Evolutionary conservation across 169 alveolate genomes (phyloP), one percentile per base, ranked within the genome.

Genomic region (Plasmodium billcollinsi): DNA sequence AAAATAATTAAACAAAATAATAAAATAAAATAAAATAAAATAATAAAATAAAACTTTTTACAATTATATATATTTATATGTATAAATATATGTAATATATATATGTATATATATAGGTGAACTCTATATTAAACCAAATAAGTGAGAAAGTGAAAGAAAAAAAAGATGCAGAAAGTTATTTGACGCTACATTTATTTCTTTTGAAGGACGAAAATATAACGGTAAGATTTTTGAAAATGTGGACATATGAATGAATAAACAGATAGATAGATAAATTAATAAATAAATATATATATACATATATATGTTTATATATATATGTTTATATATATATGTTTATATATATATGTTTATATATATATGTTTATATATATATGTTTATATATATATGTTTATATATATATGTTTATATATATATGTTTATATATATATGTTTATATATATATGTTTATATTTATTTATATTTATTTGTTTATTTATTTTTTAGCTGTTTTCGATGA

Each of bases 401-500:
- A 0, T 24, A 24, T 24, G 0, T 24, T 0, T 24, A 24, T 24
- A 24, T 24, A 72, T 20, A 71, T 4, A 33, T 33, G 3, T 2
- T 2, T 2, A 33, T 33, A 24, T 24, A 24, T 24, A 24, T 24
- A 0, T 24, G 1, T 24, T 24, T 24, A 24, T 24, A 24, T 24
- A 33, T 33, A 33, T 33, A 33, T 33, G 3, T 33, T 0, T 33
- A 3, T 26, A 47, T 33, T n/a, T 15, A 20, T 2, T n/a, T 9
- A 56, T 7, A 20, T 24, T 24, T 65, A 14, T 65, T 33, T n/a
- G 0, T 65, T 12, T 0, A 2, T 24, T 72, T 15, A 26, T 66
- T 5, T 49, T 67, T 5, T 18, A 80, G 90, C 71, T 80, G 45
- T 80, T 80, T 56, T 80, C 90, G 5, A 56, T 80, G 59, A 54